These are phyloP conservation scores for Punica granatum DNA, from an alignment of 345 rosid genomes.

Conservation along the genomic window DNA sequence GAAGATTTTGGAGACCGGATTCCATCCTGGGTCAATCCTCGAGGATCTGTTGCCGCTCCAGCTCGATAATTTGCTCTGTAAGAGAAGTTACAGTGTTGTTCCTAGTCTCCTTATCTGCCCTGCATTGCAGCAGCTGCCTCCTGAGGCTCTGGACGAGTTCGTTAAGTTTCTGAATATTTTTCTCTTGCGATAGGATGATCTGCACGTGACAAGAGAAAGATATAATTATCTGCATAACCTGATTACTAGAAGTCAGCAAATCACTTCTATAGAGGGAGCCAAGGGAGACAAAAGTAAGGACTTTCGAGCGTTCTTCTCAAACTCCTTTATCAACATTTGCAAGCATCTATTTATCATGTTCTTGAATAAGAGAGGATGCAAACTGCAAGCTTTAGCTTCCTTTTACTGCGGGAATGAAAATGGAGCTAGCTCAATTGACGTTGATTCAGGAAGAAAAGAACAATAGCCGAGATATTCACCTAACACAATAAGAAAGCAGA, in stretches of 20 bases:
- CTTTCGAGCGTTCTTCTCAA: neutral
- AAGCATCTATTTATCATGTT: neutral
- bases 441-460: neutral
- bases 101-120: slow-evolving; percentile 29
- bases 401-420: neutral
- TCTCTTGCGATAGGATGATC: slow-evolving; percentile 85
- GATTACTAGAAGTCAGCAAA: neutral
- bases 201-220: slow-evolving; percentile 24
- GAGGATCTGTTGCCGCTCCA: slow-evolving; percentile 41
- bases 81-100: slow-evolving; percentile 28
- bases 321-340: neutral
- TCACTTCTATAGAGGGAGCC: neutral
- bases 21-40: slow-evolving; percentile 21
- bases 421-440: neutral
- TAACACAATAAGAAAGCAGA: neutral
- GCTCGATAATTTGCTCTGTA: slow-evolving; percentile 47
- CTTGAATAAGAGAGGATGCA: neutral
- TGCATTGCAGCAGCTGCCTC: slow-evolving; percentile 49
- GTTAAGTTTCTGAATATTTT: slow-evolving; percentile 63
- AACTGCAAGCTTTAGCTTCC: neutral
- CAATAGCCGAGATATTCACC: neutral
- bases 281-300: neutral
- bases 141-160: slow-evolving; percentile 64
- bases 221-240: neutral
- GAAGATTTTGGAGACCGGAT: neutral